Conservation (phyloP, 2,329 filamentous ascomycete species). For the Trichoderma brevicompactum region DNA sequence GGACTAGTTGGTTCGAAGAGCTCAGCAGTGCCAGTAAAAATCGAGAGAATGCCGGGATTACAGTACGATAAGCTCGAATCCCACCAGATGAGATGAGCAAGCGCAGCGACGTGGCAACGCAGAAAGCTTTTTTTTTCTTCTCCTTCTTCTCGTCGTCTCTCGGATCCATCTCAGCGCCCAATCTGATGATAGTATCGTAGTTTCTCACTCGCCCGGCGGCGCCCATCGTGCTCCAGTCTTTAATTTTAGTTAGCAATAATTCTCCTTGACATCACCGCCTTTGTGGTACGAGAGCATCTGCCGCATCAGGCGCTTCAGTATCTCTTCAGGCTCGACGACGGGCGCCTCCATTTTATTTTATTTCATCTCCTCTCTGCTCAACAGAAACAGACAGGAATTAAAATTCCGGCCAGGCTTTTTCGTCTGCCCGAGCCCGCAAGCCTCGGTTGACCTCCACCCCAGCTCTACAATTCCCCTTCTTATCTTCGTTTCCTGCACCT, state of each 20-base stretch:
- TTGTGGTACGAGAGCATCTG: conserved; percentile 10
- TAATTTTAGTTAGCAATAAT: not conserved
- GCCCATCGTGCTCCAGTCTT: not conserved
- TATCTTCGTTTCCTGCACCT: conserved; percentile 17
- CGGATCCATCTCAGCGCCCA: not conserved
- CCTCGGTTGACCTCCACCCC: conserved; percentile 15
- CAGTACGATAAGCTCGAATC: not conserved
- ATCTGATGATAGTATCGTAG: not conserved
- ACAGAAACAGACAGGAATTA: not conserved
- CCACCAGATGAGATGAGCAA: not conserved
- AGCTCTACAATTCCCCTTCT: conserved; percentile 12
- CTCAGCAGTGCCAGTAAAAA: not conserved
- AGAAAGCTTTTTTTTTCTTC: conserved; percentile 2
- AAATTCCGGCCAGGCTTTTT: conserved; percentile 15
- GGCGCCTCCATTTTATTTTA: not conserved
- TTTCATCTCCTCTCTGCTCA: conserved; percentile 7
- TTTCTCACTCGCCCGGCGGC: not conserved
- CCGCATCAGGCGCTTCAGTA: not conserved
- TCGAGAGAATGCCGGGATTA: not conserved
- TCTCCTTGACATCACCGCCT: conserved; percentile 9
- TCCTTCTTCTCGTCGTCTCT: no score
- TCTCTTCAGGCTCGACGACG: not conserved
- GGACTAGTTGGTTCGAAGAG: not conserved
- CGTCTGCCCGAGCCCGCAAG: conserved; percentile 14
- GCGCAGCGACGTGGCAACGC: conserved; percentile 11